Conservation (phyloP, 208 protist species). For the Acanthamoeba healyi region DNA sequence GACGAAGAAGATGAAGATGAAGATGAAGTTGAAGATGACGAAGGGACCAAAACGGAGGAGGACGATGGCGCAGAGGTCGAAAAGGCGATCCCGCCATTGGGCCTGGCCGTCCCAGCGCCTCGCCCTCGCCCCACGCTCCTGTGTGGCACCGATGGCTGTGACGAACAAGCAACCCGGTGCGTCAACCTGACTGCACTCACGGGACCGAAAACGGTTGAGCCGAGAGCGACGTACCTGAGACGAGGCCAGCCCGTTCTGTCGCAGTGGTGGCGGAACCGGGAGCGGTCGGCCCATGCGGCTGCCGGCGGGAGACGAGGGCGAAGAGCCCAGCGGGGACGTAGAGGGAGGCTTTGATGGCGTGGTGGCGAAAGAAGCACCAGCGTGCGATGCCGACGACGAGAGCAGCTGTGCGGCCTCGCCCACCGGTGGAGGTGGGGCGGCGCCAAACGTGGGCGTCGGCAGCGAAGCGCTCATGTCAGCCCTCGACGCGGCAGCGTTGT, state of each 20-base stretch:
- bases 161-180: no score
- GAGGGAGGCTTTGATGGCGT: no score
- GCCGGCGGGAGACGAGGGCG: not conserved
- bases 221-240: not conserved
- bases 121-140: not conserved
- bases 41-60: not conserved
- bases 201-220: no score
- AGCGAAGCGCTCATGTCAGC: no score
- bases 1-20: not conserved
- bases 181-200: not conserved
- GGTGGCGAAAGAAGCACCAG: no score
- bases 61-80: not conserved
- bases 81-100: not conserved
- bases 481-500: not conserved
- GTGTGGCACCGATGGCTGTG: not conserved
- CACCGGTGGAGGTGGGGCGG: no score
- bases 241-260: not conserved
- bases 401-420: no score
- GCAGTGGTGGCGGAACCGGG: not conserved
- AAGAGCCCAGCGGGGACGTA: not conserved
- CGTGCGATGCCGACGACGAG: no score
- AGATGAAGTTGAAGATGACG: not conserved
- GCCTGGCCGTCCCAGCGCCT: not conserved
- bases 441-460: no score
- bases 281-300: not conserved